A percentile compares a stretch with the other conserved stretches of the same genome.
phyloP scores from a whole-genome alignment of 345 rosid genomes.

The Zanthoxylum bungeanum region DNA sequence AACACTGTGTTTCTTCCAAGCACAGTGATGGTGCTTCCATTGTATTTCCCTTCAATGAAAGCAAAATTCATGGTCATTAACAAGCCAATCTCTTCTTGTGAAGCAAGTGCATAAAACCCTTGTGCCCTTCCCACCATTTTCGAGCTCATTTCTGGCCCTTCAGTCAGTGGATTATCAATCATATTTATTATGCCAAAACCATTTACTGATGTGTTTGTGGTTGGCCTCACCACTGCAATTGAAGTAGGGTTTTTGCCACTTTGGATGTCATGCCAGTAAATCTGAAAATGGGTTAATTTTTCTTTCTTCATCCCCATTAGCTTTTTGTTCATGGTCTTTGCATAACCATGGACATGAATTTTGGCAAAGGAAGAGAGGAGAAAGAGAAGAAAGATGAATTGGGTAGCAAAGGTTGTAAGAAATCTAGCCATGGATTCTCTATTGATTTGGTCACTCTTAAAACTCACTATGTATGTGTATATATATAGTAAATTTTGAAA shows the following conservation, averaged over 20 bases:
- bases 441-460: neutral
- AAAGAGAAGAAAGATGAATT: conserved; percentile 18
- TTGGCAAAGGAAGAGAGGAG: conserved; percentile 18
- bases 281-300: conserved; percentile 39
- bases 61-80: conserved; percentile 74
- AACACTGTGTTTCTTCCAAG: conserved; percentile 61
- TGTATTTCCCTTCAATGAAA: conserved; percentile 60
- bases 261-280: conserved; percentile 58
- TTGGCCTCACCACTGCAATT: conserved; percentile 17
- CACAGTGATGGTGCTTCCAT: conserved; percentile 60
- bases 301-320: conserved; percentile 25
- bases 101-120: conserved; percentile 60
- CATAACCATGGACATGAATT: conserved; percentile 10
- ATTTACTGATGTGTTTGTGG: conserved; percentile 20
- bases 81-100: conserved; percentile 51
- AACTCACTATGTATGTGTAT: neutral
- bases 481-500: neutral
- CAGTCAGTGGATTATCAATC: conserved; percentile 70
- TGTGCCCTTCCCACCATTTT: conserved; percentile 70
- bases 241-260: conserved; percentile 37
- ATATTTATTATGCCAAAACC: conserved; percentile 36
- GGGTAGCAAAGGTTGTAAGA: conserved; percentile 4
- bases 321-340: conserved; percentile 14
- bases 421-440: conserved; percentile 19
- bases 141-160: conserved; percentile 49